Evolutionary conservation across 495 filamentous ascomycete species (phyloP), one percentile per base, ranked within the genome.

Genomic region (Amniculicola lignicola): DNA sequence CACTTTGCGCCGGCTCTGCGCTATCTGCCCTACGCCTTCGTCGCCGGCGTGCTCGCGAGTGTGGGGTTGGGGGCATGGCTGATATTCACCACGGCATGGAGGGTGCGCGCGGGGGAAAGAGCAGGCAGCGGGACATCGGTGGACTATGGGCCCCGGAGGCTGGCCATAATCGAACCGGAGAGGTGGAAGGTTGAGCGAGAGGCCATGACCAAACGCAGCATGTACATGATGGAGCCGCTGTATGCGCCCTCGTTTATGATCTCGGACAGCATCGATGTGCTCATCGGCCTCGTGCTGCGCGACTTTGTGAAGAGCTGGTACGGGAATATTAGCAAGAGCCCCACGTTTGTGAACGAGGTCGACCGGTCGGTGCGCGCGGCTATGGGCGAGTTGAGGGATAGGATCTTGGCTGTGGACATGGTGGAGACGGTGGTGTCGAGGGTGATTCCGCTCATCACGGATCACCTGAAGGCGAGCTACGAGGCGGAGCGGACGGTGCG

Each of bases 231-330:
- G 14, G 61, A 69, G 24, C 82, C 86, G 12, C 77, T 97, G 39
- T 94, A 88, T 62, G 82, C 87, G 50, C 77, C 86, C 44, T 94
- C 88, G 1, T 84, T 85, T 51, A 76, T 84, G 41, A 81, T 97
- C 18, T 95, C 90, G 4, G 83, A 83, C 61, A 83, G 82, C 21
- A 72, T 96, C 51, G 90, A 97, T 70, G 82, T 84, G 44, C 70
- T 97, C 22, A 77, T 99, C 28, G 80, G 84, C 21, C 75, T 87
- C 29, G 79, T 95, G 47, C 74, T 88, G 40, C 80, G 89, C 37
- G 90, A 96, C 67, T 96, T 95, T 67, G 79, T 99, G 31, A 79
- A 77, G 28, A 84, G 84, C 10, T 99, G 93, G 93, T 96, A 96
- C 68, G 76, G 77, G 9, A 80, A 82, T 60, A 96, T 99, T 68